Conservation (phyloP, 345 rosid genomes). For the Barbarea vulgaris region DNA sequence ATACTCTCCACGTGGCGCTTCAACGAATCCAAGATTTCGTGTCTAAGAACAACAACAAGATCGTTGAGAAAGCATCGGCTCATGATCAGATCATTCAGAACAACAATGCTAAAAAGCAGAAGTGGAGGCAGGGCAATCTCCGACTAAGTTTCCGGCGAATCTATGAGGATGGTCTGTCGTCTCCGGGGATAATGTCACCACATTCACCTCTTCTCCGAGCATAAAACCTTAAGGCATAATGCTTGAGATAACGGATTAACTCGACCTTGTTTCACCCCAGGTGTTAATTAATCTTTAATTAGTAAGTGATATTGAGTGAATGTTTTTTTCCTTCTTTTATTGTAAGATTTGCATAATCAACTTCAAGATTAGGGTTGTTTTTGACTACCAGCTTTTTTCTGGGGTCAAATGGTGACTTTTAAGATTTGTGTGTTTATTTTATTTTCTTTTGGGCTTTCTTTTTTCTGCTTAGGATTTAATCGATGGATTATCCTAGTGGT, state of each 20-base stretch:
- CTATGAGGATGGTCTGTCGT: slow-evolving; percentile 55
- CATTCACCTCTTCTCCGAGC: slow-evolving; percentile 75
- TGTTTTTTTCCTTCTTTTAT: background rate
- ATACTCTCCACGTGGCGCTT: slow-evolving; percentile 60
- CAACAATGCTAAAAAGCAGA: slow-evolving; percentile 37
- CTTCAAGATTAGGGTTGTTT: slow-evolving; percentile 20
- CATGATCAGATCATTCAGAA: slow-evolving; percentile 17
- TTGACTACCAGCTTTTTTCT: slow-evolving; percentile 28
- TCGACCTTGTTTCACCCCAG: background rate
- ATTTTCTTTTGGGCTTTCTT: background rate
- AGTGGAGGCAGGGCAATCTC: slow-evolving; percentile 52
- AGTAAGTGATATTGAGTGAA: background rate
- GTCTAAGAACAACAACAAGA: slow-evolving; percentile 27
- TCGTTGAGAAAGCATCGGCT: slow-evolving; percentile 9
- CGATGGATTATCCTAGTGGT: slow-evolving; percentile 32
- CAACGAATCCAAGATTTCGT: slow-evolving; percentile 58
- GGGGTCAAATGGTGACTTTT: slow-evolving; percentile 33
- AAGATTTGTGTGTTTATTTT: slow-evolving; percentile 8
- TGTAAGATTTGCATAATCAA: slow-evolving; percentile 22
- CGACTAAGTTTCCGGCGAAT: slow-evolving; percentile 53
- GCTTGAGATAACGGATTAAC: slow-evolving; percentile 11
- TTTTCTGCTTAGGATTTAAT: slow-evolving; percentile 27
- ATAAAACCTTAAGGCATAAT: background rate
- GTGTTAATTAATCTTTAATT: background rate
- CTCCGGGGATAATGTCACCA: slow-evolving; percentile 61